Conservation (phyloP, 176 grass and related monocot species). For the Triticum dicoccoides region DNA sequence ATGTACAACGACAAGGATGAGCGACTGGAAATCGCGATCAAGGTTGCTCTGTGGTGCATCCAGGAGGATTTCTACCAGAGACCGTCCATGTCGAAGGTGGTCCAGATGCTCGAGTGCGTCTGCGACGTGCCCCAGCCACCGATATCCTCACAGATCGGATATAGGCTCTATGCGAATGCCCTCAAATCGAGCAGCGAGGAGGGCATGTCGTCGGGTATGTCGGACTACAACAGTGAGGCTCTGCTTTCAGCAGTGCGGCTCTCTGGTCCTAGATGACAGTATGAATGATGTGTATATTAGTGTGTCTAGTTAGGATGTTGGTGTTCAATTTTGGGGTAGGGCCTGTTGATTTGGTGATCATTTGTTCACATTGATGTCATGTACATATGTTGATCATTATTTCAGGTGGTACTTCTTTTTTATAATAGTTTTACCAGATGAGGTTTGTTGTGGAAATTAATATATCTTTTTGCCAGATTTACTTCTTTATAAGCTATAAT, state of each 20-base stretch:
- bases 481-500: neutral
- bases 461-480: neutral
- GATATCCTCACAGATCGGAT: conserved; percentile 56
- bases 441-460: neutral
- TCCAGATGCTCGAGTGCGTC: conserved; percentile 93
- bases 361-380: conserved; percentile 21
- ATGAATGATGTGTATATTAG: conserved; percentile 4
- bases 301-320: conserved; percentile 22
- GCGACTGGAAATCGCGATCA: conserved; percentile 55
- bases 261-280: conserved; percentile 78
- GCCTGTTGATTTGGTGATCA: conserved; percentile 22
- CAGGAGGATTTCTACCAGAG: conserved; percentile 81
- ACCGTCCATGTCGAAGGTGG: conserved; percentile 82
- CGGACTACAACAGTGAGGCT: conserved; percentile 83
- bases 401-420: neutral
- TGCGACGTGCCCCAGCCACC: conserved; percentile 71
- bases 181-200: conserved; percentile 83
- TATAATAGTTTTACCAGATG: neutral
- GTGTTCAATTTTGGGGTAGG: conserved; percentile 35
- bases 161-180: conserved; percentile 64
- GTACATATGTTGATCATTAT: conserved; percentile 32
- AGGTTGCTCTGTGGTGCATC: conserved; percentile 95
- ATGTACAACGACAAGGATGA: conserved; percentile 52
- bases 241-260: conserved; percentile 81
- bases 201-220: conserved; percentile 72